phyloP scores from a whole-genome alignment of 208 protist genomes.

The Plasmodiophora brassicae region DNA sequence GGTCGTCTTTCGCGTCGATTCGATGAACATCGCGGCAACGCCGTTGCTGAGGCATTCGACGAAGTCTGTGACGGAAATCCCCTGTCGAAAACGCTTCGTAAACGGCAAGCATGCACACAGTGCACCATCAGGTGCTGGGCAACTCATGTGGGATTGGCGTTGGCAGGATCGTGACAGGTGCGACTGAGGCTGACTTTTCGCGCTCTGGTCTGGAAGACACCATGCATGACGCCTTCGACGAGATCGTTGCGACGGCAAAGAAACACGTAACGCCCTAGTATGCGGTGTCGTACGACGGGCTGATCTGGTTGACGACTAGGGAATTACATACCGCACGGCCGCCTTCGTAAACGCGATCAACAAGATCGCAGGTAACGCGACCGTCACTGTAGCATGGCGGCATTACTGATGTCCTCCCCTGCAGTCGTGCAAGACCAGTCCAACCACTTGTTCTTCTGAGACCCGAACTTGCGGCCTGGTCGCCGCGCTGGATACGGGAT shows the following conservation, averaged over 20 bases:
- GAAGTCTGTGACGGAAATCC: slow-evolving; percentile 43
- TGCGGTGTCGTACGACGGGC: background rate
- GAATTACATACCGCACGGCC: slow-evolving; percentile 17
- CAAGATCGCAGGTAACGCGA: slow-evolving; percentile 36
- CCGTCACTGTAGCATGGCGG: background rate
- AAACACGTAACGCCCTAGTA: background rate
- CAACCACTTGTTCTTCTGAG: slow-evolving; percentile 21
- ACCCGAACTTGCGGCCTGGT: too few species aligned
- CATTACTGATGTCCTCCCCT: background rate
- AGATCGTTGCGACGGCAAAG: slow-evolving; percentile 56
- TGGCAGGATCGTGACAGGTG: slow-evolving; percentile 57
- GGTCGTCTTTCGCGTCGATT: slow-evolving; percentile 56
- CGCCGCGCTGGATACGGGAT: too few species aligned
- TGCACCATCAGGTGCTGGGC: slow-evolving; percentile 44
- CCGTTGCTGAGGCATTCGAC: background rate
- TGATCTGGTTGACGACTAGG: background rate
- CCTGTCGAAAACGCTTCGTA: slow-evolving; percentile 63
- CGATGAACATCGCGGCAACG: background rate
- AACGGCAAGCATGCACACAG: slow-evolving; percentile 55
- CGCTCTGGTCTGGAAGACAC: slow-evolving; percentile 72
- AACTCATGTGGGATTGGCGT: background rate
- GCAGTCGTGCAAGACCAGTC: slow-evolving; percentile 15
- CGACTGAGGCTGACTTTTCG: slow-evolving; percentile 69
- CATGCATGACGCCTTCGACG: slow-evolving; percentile 62
- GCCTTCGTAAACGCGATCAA: slow-evolving; percentile 36